Evolutionary conservation across 192 early-diverging fungal genomes (phyloP).

Genomic region (Backusella mclennaniae): DNA sequence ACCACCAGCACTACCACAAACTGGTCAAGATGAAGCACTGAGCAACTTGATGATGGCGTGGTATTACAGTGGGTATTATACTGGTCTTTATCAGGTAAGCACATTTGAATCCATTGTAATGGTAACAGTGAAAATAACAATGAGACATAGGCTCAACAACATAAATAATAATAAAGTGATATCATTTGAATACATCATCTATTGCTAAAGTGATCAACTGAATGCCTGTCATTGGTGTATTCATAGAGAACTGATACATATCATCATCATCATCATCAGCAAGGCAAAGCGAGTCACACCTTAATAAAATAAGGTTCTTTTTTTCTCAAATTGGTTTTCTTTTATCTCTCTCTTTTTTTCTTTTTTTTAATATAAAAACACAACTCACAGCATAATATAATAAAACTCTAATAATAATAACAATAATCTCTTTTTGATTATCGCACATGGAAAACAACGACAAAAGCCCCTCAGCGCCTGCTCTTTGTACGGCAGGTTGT

Average conservation of each 20-base stretch:
- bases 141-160: not conserved
- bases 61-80: conserved; percentile 76
- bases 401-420: not conserved
- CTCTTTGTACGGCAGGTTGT: conserved; percentile 64
- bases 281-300: not conserved
- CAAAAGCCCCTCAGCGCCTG: conserved; percentile 26
- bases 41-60: conserved; percentile 69
- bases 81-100: conserved; percentile 63
- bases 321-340: not conserved
- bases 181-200: not conserved
- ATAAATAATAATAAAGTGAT: not conserved
- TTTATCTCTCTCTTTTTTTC: not conserved
- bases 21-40: conserved; percentile 56
- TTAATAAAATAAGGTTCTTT: not conserved
- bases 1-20: not conserved
- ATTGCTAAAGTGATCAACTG: too few species aligned
- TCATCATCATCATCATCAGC: too few species aligned
- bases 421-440: not conserved
- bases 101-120: not conserved
- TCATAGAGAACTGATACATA: too few species aligned
- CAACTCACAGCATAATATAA: not conserved
- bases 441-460: conserved; percentile 10
- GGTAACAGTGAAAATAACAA: not conserved
- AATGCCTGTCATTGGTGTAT: too few species aligned
- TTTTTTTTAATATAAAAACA: not conserved